Evolutionary conservation across 768 basidiomycete genomes (phyloP), one percentile per base, ranked within the genome.

Genomic region (Rhodotorula kratochvilovae): DNA sequence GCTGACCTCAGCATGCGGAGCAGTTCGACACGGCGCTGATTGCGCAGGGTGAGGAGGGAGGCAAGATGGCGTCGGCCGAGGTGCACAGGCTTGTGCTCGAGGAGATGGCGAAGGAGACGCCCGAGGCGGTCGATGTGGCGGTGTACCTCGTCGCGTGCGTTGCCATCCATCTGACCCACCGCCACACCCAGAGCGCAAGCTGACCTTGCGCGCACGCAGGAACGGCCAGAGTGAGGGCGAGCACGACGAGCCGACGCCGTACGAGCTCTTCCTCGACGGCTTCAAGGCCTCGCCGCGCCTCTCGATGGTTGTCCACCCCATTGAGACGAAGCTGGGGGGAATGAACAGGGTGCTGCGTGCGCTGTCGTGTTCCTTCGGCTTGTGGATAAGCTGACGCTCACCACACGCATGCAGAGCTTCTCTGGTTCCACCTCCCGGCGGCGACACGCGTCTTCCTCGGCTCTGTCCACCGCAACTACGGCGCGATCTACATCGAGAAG

Each of bases 61-160:
- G 68, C 8, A 23, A 43, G 4, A 3, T 11, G 8, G 58, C 62
- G 0, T 62, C 62, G 3, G 16, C n/a, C 6, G 36, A 35, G 10
- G 8, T 64, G 1, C 29, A 31, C 31, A 25, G 42, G 3, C 48
- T 70, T 16, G 39, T 21, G 35, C 25, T 23, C 25, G 42, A 39
- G 36, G 39, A 53, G 59, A 31, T 21, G 45, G 17, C 45, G 2
- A 39, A 39, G 39, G 39, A 39, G 8, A 23, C 13, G 8, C 46
- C n/a, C 27, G 17, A 50, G 7, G 50, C 15, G 6, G 61, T 15
- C 2, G 63, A 60, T 25, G 1, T 61, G 42, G 17, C 60, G 35
- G 43, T 70, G 16, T 61, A 63, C 31, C 55, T 63, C 31, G 67
- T 68, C 31, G 56, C 67, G 61, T 63, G 35, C 56, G 67, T n/a